phyloP scores from a whole-genome alignment of 2,329 filamentous ascomycete genomes.

The Nannizzia gypsea region DNA sequence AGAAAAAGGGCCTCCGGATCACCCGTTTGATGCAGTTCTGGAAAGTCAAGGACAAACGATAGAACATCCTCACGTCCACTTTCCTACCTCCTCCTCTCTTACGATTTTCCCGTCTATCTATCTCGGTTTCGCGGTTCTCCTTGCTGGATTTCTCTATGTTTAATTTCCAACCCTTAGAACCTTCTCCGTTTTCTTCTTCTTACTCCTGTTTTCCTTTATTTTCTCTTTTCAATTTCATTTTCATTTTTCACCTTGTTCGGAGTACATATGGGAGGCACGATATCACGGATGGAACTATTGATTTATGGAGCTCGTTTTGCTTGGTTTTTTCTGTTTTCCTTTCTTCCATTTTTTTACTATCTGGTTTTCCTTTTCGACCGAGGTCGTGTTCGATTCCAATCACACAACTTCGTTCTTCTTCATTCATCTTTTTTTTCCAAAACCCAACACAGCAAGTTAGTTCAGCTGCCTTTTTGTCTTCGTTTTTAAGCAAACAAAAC shows the following conservation, averaged over 20 bases:
- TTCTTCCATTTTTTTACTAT: slow-evolving; percentile 2
- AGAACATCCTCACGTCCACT: slow-evolving; percentile 9
- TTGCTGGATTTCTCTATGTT: not conserved
- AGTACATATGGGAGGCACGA: slow-evolving; percentile 11
- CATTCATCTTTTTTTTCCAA: slow-evolving; percentile 4
- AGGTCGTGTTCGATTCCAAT: slow-evolving; percentile 8
- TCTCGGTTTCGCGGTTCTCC: not conserved
- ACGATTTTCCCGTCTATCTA: not conserved
- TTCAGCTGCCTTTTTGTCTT: not conserved
- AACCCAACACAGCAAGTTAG: slow-evolving; percentile 8
- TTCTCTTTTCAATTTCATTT: slow-evolving; percentile 2
- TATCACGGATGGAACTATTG: slow-evolving; percentile 14
- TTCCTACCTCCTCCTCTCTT: not conserved
- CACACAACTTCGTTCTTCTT: slow-evolving; percentile 11
- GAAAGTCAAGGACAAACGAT: slow-evolving; percentile 38
- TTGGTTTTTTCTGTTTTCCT: not conserved
- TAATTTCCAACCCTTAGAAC: slow-evolving; percentile 1
- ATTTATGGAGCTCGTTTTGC: slow-evolving; percentile 10
- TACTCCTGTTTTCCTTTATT: not conserved
- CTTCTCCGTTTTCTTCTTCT: not conserved
- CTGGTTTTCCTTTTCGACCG: slow-evolving; percentile 5
- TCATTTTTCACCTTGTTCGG: slow-evolving; percentile 2
- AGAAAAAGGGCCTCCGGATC: slow-evolving; percentile 35
- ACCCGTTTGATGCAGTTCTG: slow-evolving; percentile 41
- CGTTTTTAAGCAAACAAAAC: not conserved